A percentile compares a stretch with the other conserved stretches of the same genome.
Evolutionary conservation across 2,329 filamentous ascomycete genomes (phyloP).

Genomic region (Fusarium redolens): DNA sequence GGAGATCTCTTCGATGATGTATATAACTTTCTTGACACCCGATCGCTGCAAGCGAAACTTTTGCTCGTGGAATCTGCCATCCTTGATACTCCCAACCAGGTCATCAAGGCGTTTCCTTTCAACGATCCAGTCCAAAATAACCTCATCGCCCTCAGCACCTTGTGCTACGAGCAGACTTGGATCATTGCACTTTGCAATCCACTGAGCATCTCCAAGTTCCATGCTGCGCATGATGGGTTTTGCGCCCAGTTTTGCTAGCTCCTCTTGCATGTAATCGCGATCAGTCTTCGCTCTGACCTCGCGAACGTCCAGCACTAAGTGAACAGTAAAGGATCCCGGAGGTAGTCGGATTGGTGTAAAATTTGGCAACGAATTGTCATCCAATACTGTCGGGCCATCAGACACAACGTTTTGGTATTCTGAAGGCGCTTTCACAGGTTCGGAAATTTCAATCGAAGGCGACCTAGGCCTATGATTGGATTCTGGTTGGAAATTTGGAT

Average conservation of each 20-base stretch:
- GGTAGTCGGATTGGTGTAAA: conserved; percentile 71
- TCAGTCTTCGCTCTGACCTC: conserved; percentile 80
- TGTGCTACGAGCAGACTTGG: conserved; percentile 64
- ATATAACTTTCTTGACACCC: conserved; percentile 80
- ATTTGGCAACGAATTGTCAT: conserved; percentile 52
- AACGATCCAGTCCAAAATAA: conserved; percentile 83
- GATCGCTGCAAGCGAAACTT: conserved; percentile 81
- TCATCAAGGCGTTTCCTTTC: conserved; percentile 86
- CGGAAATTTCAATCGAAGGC: conserved; percentile 33
- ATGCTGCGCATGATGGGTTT: conserved; percentile 74
- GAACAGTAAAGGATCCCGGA: conserved; percentile 75
- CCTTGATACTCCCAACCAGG: conserved; percentile 82
- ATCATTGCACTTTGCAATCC: conserved; percentile 80
- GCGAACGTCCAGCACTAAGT: conserved; percentile 78
- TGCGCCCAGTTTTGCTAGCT: conserved; percentile 74
- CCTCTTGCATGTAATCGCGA: conserved; percentile 80
- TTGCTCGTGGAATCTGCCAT: conserved; percentile 85
- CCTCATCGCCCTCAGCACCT: conserved; percentile 73
- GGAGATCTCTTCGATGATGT: conserved; percentile 79
- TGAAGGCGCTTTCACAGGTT: conserved; percentile 23
- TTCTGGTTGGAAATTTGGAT: conserved; percentile 7
- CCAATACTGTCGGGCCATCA: conserved; percentile 49
- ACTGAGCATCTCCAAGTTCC: conserved; percentile 80
- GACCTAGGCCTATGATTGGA: conserved; percentile 13
- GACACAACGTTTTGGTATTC: conserved; percentile 55